A percentile compares a stretch with the other conserved stretches of the same genome.
These are phyloP conservation scores for Magnolia sinica DNA, from an alignment of 164 flowering plant species.

Conservation along the genomic window DNA sequence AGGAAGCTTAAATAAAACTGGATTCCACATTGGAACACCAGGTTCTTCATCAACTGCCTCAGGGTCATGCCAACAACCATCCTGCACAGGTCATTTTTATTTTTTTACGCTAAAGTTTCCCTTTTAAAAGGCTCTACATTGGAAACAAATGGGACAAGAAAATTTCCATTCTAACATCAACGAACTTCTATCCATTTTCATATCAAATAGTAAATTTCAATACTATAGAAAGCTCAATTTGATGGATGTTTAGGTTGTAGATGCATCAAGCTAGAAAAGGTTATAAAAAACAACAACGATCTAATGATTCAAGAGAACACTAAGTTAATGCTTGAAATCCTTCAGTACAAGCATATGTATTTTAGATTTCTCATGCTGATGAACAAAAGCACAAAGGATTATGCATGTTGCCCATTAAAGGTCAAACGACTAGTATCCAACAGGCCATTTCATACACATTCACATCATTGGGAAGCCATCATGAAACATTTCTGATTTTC, in stretches of 20 bases:
- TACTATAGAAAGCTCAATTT: neutral
- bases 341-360: too few relatives aligned
- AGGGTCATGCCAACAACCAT: constrained; percentile 76
- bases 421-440: too few relatives aligned
- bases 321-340: neutral
- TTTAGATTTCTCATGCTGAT: too few relatives aligned
- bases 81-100: constrained; percentile 37
- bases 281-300: neutral
- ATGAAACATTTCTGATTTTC: too few relatives aligned
- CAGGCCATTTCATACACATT: too few relatives aligned
- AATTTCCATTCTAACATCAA: neutral
- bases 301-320: neutral
- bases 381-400: too few relatives aligned
- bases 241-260: neutral
- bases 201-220: neutral
- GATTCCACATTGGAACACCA: constrained; percentile 92
- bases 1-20: constrained; percentile 77
- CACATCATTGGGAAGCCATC: too few relatives aligned
- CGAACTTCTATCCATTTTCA: neutral
- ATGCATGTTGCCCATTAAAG: too few relatives aligned
- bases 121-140: neutral
- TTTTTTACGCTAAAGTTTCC: constrained; percentile 3
- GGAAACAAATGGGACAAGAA: neutral
- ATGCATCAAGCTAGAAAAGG: neutral
- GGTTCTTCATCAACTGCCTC: constrained; percentile 60